Percentiles rank a stretch among this genome's conserved stretches.
Conservation (phyloP, 2,329 filamentous ascomycete genomes). For the Ilyonectria destructans region DNA sequence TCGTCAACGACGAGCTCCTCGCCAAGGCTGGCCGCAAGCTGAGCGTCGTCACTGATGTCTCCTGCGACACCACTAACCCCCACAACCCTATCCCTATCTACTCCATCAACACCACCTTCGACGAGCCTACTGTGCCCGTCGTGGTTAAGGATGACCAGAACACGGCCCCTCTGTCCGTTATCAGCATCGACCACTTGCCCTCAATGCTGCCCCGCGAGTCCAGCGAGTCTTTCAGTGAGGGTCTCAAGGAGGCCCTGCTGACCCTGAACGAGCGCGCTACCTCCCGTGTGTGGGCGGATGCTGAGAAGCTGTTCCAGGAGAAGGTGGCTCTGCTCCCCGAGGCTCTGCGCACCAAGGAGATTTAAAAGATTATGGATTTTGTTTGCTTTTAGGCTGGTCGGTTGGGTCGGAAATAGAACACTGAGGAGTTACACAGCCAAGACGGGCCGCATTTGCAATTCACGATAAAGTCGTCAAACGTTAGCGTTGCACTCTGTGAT, state of each 20-base stretch:
- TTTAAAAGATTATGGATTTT: slow-evolving; percentile 32
- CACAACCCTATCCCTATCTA: slow-evolving; percentile 86
- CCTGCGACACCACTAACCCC: slow-evolving; percentile 81
- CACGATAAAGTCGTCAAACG: not conserved
- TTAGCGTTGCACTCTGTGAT: not conserved
- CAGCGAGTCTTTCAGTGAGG: slow-evolving; percentile 86
- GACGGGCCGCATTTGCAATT: not conserved
- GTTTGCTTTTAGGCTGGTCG: slow-evolving; percentile 22
- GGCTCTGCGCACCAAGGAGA: slow-evolving; percentile 43
- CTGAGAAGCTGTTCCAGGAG: slow-evolving; percentile 87
- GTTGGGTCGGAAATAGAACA: slow-evolving; percentile 5
- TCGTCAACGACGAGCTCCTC: slow-evolving; percentile 82
- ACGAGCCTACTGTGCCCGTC: slow-evolving; percentile 87
- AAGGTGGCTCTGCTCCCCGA: slow-evolving; percentile 72
- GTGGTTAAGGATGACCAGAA: slow-evolving; percentile 67
- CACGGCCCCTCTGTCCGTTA: slow-evolving; percentile 79
- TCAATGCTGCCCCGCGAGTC: slow-evolving; percentile 89
- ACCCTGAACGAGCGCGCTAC: slow-evolving; percentile 83
- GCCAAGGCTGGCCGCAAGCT: slow-evolving; percentile 78
- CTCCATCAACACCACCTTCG: slow-evolving; percentile 87
- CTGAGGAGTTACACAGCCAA: not conserved
- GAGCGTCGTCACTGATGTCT: slow-evolving; percentile 86
- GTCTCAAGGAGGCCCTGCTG: slow-evolving; percentile 84
- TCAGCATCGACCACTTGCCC: slow-evolving; percentile 90
- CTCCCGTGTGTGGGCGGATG: slow-evolving; percentile 86